Evolutionary conservation across 108 stramenopile genomes (phyloP), one percentile per base, ranked within the genome.

Genomic region (Skeletonema costatum): DNA sequence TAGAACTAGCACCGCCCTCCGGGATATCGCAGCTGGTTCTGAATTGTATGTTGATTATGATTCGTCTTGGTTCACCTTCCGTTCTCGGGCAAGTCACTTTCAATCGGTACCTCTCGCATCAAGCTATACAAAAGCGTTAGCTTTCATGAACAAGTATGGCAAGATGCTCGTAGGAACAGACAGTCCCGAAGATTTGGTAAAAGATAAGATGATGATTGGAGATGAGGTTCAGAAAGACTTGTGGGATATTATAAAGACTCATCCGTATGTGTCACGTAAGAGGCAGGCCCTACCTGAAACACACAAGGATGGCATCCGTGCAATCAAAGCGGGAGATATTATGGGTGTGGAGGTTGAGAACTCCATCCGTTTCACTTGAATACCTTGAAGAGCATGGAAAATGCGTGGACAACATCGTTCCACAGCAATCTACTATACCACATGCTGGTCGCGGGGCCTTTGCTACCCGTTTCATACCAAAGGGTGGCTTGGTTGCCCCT

Each of bases 11-110:
- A 76, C 74, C 2, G 83, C 83, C 1, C 36, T 66, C 7, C 71
- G 74, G 62, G 91, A 93, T 63, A 91, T 96, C 41, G 60, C 64
- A 61, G 84, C 71, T 59, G 92, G 89, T 2, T 89, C 89, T 16
- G 95, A 96, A 80, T 87, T 96, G 35, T 88, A 86, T 32, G 76
- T 93, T 4, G 86, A 96, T 69, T 96, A 96, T 71, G 95, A 92
- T 1, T 70, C 68, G 29, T 58, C 59, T 53, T 84, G 83, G 83
- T 84, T 84, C 67, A 25, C 25, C 25, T 25, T 25, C 25, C 46
- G 68, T 39, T 60, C 78, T 19, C 74, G 79, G 25, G 59, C 75
- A 12, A 78, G 74, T 1, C 58, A 67, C 1, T 84, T 84, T 50
- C 35, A 78, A 12, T 70, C 80, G 68, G 83, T 84, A 7, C 83